These are phyloP conservation scores for Oehlia diaphana DNA, from an alignment of 192 early-diverging fungal genomes.

Conservation along the genomic window DNA sequence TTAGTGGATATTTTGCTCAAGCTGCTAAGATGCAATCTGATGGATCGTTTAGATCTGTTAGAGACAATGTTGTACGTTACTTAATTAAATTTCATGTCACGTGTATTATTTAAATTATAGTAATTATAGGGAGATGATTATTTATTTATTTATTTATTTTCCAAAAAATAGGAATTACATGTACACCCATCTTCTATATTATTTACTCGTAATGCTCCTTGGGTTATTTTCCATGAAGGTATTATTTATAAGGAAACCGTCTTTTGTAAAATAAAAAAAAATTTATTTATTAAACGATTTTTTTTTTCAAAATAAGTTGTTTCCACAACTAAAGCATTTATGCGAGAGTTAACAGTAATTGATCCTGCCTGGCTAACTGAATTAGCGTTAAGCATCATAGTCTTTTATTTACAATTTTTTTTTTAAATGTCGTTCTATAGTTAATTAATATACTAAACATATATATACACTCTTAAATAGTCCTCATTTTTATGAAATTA, in stretches of 20 bases:
- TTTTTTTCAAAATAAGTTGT: constrained; percentile 51
- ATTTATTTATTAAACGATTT: not conserved
- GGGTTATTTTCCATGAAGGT: constrained; percentile 93
- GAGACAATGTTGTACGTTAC: constrained; percentile 53
- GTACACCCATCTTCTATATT: constrained; percentile 93
- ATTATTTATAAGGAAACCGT: not conserved
- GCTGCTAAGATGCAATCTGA: constrained; percentile 67
- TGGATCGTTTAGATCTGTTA: constrained; percentile 67
- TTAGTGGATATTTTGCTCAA: constrained; percentile 75
- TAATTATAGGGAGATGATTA: not conserved
- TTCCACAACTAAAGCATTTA: constrained; percentile 94
- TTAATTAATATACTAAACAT: not conserved
- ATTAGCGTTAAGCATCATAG: constrained; percentile 53
- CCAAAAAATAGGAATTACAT: constrained; percentile 39
- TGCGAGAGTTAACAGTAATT: constrained; percentile 92
- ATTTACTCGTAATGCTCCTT: constrained; percentile 86
- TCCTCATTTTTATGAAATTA: constrained; percentile 30
- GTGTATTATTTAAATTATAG: not conserved
- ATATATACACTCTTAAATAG: not conserved
- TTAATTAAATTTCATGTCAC: not conserved
- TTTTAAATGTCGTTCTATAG: not conserved
- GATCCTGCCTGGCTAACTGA: constrained; percentile 96
- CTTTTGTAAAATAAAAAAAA: not conserved
- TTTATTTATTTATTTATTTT: not conserved
- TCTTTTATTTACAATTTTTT: not conserved